These are phyloP conservation scores for Paradendryphiella salina DNA, from an alignment of 2,329 filamentous ascomycete genomes.

Conservation along the genomic window DNA sequence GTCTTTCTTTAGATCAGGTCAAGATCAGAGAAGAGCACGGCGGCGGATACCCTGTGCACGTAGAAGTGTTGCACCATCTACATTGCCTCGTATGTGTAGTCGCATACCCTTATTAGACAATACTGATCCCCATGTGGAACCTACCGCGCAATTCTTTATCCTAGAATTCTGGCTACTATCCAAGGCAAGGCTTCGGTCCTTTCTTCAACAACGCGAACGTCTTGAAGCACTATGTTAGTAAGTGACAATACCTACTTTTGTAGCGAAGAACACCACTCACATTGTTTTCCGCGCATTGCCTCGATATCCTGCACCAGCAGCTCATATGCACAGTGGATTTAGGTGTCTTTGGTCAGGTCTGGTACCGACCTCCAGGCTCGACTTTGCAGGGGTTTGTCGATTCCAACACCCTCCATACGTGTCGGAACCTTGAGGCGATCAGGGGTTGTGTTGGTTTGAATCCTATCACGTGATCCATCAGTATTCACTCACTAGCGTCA, in stretches of 20 bases:
- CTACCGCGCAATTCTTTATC: constrained; percentile 61
- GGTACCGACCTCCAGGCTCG: constrained; percentile 56
- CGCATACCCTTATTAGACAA: neutral
- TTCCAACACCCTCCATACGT: constrained; percentile 64
- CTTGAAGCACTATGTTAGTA: constrained; percentile 61
- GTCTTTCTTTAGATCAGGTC: constrained; percentile 59
- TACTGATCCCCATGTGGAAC: constrained; percentile 49
- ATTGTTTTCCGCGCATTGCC: constrained; percentile 54
- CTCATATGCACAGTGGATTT: constrained; percentile 66
- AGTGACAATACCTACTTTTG: constrained; percentile 30
- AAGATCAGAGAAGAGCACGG: constrained; percentile 61
- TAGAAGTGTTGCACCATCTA: constrained; percentile 60
- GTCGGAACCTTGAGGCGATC: constrained; percentile 61
- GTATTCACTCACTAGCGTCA: too few relatives aligned
- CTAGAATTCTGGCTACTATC: constrained; percentile 65
- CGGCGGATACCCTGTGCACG: constrained; percentile 61
- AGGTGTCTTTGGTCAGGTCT: constrained; percentile 64
- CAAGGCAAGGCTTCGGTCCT: constrained; percentile 53
- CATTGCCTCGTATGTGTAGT: constrained; percentile 57
- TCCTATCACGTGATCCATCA: too few relatives aligned
- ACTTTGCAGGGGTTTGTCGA: constrained; percentile 61
- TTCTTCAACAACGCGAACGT: constrained; percentile 61
- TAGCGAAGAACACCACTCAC: constrained; percentile 1
- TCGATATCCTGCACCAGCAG: constrained; percentile 65
- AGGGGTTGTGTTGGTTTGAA: too few relatives aligned